Evolutionary conservation across 2,329 filamentous ascomycete species (phyloP).

Genomic region (Fusarium pseudograminearum): DNA sequence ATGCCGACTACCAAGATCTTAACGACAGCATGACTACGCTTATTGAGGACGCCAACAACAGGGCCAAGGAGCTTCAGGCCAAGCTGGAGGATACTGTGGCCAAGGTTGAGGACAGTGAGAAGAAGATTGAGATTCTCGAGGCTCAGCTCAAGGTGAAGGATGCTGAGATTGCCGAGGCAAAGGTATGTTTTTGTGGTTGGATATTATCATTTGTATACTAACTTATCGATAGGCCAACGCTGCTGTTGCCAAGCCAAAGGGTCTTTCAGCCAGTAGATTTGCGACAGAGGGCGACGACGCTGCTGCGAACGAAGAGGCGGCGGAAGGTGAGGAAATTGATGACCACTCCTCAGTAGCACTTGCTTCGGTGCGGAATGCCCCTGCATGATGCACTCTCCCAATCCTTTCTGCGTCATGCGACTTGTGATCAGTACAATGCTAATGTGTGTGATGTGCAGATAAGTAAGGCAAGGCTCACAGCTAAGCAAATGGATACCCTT

Average conservation of each 20-base stretch:
- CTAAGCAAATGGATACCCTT: slow-evolving; percentile 65
- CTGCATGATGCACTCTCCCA: slow-evolving; percentile 56
- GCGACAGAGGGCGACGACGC: slow-evolving; percentile 56
- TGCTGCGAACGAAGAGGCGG: slow-evolving; percentile 54
- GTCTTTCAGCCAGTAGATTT: slow-evolving; percentile 67
- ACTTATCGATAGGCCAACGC: slow-evolving; percentile 57
- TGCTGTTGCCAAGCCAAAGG: slow-evolving; percentile 59
- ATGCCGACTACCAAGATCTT: slow-evolving; percentile 72
- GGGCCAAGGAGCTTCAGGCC: slow-evolving; percentile 64
- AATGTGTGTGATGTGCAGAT: slow-evolving; percentile 51
- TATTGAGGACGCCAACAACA: slow-evolving; percentile 69
- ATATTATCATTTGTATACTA: not conserved
- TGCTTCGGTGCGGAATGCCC: slow-evolving; percentile 73
- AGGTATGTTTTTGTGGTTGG: slow-evolving; percentile 56
- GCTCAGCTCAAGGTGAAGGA: slow-evolving; percentile 72
- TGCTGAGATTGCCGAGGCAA: slow-evolving; percentile 71
- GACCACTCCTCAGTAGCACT: slow-evolving; percentile 74
- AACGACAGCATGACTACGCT: slow-evolving; percentile 71
- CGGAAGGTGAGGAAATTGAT: slow-evolving; percentile 70
- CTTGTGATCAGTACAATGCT: slow-evolving; percentile 26
- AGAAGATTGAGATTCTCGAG: slow-evolving; percentile 62
- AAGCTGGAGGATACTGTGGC: slow-evolving; percentile 60
- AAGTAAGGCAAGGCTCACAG: slow-evolving; percentile 59
- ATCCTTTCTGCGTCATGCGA: slow-evolving; percentile 39
- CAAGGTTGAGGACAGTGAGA: slow-evolving; percentile 61